These are phyloP conservation scores for Fraxinus americana DNA, from an alignment of 257 asterid genomes.

Conservation along the genomic window DNA sequence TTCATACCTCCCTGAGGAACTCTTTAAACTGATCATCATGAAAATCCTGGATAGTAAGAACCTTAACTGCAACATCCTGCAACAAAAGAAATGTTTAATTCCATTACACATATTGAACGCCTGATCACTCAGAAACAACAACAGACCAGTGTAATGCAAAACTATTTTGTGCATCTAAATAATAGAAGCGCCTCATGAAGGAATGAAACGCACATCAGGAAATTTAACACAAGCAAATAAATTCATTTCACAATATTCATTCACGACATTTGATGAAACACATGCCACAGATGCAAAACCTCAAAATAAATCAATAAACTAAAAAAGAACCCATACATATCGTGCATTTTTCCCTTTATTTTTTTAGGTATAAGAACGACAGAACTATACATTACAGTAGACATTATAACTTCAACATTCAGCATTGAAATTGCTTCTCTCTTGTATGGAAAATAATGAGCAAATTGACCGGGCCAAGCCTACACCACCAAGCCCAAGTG, in stretches of 20 bases:
- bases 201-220: neutral
- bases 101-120: neutral
- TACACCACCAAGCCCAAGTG: too few relatives aligned
- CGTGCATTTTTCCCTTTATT: neutral
- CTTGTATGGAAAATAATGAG: too few relatives aligned
- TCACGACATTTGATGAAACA: neutral
- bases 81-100: constrained; percentile 16
- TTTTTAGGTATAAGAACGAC: neutral
- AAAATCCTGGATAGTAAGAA: constrained; percentile 79
- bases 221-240: neutral
- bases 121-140: constrained; percentile 6
- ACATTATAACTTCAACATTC: constrained; percentile 13
- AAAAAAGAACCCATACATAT: neutral
- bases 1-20: constrained; percentile 86
- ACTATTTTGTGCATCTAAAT: neutral
- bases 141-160: neutral
- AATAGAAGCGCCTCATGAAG: neutral
- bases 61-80: constrained; percentile 98
- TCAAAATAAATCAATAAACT: neutral
- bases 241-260: neutral
- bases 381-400: constrained; percentile 15
- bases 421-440: constrained; percentile 6
- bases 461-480: too few relatives aligned
- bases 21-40: constrained; percentile 92
- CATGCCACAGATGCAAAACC: neutral